Percentiles rank a stretch among this genome's conserved stretches.
phyloP scores from a whole-genome alignment of 2,329 filamentous ascomycete species.

The Botrytis squamosa region DNA sequence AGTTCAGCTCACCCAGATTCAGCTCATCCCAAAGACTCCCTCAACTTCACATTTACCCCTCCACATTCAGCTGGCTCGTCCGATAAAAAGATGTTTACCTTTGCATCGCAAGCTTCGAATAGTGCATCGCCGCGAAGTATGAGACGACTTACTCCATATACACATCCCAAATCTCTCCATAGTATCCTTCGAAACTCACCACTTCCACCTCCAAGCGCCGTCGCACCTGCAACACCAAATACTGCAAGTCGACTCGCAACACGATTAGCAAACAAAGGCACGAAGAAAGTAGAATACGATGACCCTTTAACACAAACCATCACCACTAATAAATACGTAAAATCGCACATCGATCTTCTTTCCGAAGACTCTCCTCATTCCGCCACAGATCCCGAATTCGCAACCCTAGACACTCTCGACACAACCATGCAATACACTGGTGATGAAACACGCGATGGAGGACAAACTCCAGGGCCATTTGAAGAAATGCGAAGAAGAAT shows the following conservation, averaged over 20 bases:
- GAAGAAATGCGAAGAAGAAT: conserved; percentile 61
- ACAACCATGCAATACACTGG: conserved; percentile 51
- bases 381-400: conserved; percentile 30
- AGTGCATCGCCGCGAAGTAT: conserved; percentile 42
- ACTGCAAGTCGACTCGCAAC: conserved; percentile 55
- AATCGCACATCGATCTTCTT: conserved; percentile 62
- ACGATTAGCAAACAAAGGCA: conserved; percentile 51
- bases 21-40: conserved; percentile 24
- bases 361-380: conserved; percentile 48
- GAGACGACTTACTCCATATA: conserved; percentile 51
- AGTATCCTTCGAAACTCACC: conserved; percentile 68
- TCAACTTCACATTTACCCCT: conserved; percentile 38
- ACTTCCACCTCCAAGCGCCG: conserved; percentile 52
- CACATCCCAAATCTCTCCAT: conserved; percentile 56
- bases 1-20: conserved; percentile 32
- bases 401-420: conserved; percentile 48
- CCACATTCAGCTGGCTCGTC: conserved; percentile 37
- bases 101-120: conserved; percentile 28
- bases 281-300: conserved; percentile 57
- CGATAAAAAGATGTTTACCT: conserved; percentile 34
- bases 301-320: conserved; percentile 64
- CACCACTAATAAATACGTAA: conserved; percentile 59
- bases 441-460: conserved; percentile 58
- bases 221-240: conserved; percentile 50
- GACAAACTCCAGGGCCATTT: conserved; percentile 61